Base-by-base conservation (phyloP, 176 grass and related monocot species). In the Rhynchospora tenuis region DNA sequence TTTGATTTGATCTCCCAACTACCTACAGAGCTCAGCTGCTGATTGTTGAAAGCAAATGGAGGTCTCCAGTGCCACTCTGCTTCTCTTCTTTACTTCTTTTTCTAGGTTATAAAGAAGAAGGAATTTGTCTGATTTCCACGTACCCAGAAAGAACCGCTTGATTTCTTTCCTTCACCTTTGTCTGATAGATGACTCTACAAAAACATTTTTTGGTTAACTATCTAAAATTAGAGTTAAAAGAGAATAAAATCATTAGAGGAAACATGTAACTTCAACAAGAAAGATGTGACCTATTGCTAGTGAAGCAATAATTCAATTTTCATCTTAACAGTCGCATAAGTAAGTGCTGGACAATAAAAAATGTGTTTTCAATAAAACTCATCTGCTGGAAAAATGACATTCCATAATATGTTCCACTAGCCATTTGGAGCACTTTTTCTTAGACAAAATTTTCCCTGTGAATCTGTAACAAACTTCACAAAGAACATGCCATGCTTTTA, bases 131-230 rank as follows among this genome's bases (percentile, higher is more conserved):
- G 63, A 98, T 88, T 68, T 91, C 13, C 13, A 93, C 89, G 44
- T 93, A 95, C 73, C 96, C 96, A 58, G 91, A 90, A 11, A 98
- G 96, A 73, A 91, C 93, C 38, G 86, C 88, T 0, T 91, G 89
- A 73, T 95, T 91, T 9, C 93, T 83, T 59, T 95, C 96, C 17
- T 98, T 93, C 45, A 85, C 93, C 88, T 89, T 95, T 6, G 89
- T 90, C 72, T 90, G 92, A 69, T 90, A 98, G 46, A 88, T 86
- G 47, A 93, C 93, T 83, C 93, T 95, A 71, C 88, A 85, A 27
- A 66, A 73, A 22, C 2, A 85, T 80, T 81, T 72, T 61, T 68
- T 88, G 69, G 29, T 73, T 79, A 50, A 24, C n/a, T 28, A 29
- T 76, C 47, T 83, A 17, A 59, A 78, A 43, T 73, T 26, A 17